These are phyloP conservation scores for Dryadomyces quercivorus DNA, from an alignment of 2,329 filamentous ascomycete species.

Conservation along the genomic window DNA sequence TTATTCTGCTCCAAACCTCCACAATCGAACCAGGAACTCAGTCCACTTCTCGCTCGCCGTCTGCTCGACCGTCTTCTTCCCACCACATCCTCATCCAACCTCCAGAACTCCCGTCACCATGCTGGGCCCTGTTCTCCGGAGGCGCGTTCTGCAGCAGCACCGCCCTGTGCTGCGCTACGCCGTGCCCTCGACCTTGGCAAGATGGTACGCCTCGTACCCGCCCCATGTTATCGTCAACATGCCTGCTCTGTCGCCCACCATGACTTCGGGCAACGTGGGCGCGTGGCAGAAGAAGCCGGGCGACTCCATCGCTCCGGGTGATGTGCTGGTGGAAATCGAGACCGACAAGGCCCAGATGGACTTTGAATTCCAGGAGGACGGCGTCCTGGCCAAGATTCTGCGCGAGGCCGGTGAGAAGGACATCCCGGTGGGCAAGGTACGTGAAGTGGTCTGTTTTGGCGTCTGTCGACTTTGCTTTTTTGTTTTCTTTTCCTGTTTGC, in stretches of 20 bases:
- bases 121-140: constrained; percentile 52
- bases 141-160: constrained; percentile 45
- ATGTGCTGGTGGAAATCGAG: constrained; percentile 88
- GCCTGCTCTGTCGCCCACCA: constrained; percentile 95
- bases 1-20: neutral
- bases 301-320: constrained; percentile 75
- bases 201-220: constrained; percentile 74
- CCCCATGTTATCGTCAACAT: constrained; percentile 93
- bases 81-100: neutral
- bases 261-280: constrained; percentile 94
- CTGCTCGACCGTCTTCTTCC: neutral
- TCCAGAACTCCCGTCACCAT: constrained; percentile 26
- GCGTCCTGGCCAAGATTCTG: constrained; percentile 77
- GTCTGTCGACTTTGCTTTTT: neutral
- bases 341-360: constrained; percentile 94
- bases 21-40: neutral
- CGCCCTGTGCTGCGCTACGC: constrained; percentile 36
- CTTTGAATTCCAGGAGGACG: constrained; percentile 84
- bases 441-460: constrained; percentile 23
- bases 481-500: neutral
- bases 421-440: constrained; percentile 83
- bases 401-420: constrained; percentile 92
- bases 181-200: constrained; percentile 41
- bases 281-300: constrained; percentile 96
- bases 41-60: neutral